Evolutionary conservation across 192 early-diverging fungal genomes (phyloP), one percentile per base, ranked within the genome.

Genomic region (Phlyctochytrium planicorne): DNA sequence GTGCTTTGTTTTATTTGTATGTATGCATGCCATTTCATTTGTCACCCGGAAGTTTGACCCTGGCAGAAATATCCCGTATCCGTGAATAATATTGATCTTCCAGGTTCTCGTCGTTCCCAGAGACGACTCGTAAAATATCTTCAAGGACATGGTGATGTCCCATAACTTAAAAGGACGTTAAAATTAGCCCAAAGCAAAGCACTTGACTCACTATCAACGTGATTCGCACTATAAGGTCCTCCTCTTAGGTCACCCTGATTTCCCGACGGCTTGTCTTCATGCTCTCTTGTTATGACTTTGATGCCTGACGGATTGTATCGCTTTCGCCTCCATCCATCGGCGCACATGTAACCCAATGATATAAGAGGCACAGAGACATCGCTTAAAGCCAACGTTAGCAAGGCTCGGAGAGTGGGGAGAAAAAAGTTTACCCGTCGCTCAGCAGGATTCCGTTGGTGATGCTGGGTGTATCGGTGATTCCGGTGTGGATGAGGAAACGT

Each of bases 261-360:
- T 20, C 10, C 20, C 20, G 40, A 6, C 10, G 40, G 40, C 40
- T 20, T 6, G 20, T 47, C 10, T 20, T 6, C 10, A 47, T 47
- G 59, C 71, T 94, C 92, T 27, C 87, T 76, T 0, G 89, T 84
- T 12, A 90, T 86, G 1, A 93, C 68, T 1, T 82, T 73, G 60
- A 87, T 78, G 27, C 78, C 80, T 50, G 86, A 78, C 34, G 93
- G 93, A 70, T 94, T 94, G 71, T 90, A 94, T 64, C 91, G 75
- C 12, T 79, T 76, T 68, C 88, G 86, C 40, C 81, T 81, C 93
- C 93, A 94, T 17, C 88, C 93, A 3, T 82, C 78, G 12, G 84
- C 85, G 59, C 92, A 91, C 93, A 94, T 94, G 71, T 89, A 93
- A 2, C 93, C 93, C 2, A 88, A 75, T 2, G 91, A 93, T 33